phyloP scores from a whole-genome alignment of 805 yeast species.

The Saccharomyces kudriavzevii region DNA sequence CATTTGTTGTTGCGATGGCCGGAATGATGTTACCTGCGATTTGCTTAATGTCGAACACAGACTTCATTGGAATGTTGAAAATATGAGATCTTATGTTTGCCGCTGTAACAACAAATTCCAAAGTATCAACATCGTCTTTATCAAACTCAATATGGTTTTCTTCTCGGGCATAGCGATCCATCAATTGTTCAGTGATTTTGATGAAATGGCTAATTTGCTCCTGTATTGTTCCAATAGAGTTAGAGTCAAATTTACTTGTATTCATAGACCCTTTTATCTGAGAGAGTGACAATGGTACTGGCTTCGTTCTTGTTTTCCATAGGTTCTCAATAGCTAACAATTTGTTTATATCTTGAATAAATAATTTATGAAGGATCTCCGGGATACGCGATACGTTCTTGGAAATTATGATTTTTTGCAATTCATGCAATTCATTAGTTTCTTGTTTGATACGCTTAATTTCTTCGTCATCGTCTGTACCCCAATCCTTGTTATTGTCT shows the following conservation, averaged over 20 bases:
- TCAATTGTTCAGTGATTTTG: slow-evolving; percentile 41
- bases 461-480: slow-evolving; percentile 58
- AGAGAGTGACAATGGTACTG: slow-evolving; percentile 47
- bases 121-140: slow-evolving; percentile 89
- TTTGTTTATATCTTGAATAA: slow-evolving; percentile 68
- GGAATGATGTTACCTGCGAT: slow-evolving; percentile 98
- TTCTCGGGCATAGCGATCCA: slow-evolving; percentile 37
- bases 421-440: slow-evolving; percentile 51
- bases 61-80: slow-evolving; percentile 60
- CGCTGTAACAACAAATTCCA: slow-evolving; percentile 79
- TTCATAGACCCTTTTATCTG: slow-evolving; percentile 13
- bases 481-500: slow-evolving; percentile 39
- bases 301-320: slow-evolving; percentile 68
- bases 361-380: slow-evolving; percentile 52
- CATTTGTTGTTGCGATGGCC: slow-evolving; percentile 96
- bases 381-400: slow-evolving; percentile 28
- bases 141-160: slow-evolving; percentile 56
- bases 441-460: slow-evolving; percentile 58
- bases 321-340: slow-evolving; percentile 61
- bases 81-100: slow-evolving; percentile 68
- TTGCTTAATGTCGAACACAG: slow-evolving; percentile 82
- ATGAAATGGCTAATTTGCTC: slow-evolving; percentile 58
- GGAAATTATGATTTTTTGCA: slow-evolving; percentile 34
- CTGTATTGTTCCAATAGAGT: slow-evolving; percentile 48
- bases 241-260: slow-evolving; percentile 21